Base-by-base conservation (phyloP, 176 grass and related monocot species). In the Juncus effusus region DNA sequence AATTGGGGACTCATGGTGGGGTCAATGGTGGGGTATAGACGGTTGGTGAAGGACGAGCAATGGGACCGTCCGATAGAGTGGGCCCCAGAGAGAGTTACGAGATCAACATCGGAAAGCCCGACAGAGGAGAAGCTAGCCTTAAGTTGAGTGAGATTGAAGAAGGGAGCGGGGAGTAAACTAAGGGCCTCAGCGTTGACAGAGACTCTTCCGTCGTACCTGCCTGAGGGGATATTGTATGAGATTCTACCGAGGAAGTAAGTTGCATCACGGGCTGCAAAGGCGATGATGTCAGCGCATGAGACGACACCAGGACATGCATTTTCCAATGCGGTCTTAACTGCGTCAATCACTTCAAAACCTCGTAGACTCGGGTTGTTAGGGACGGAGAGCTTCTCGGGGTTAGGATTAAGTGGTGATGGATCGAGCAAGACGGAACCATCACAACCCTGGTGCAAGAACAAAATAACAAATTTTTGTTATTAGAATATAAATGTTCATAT, bases 11-110 rank as follows among this genome's bases (percentile, higher is more conserved):
- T 36, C 68, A 81, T 71, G 4, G 78, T 74, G 3, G 62, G 74
- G 67, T 81, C 78, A 50, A 62, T 51, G 55, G 13, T 28, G n/a
- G 73, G 16, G 73, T 40, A 40, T 2, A 62, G 57, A 56, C 9
- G 66, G 36, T 11, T 38, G 16, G 76, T 71, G 45, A 79, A 79
- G 10, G 76, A 79, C 2, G 76, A 71, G 76, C 76, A 79, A 56
- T 79, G 76, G 0, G 76, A 72, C 39, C 76, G 56, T 42, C 76
- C 76, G 2, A 79, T 79, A 13, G 76, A 79, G 58, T 79, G 76
- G 45, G 76, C 76, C 7, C 76, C 66, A 9, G 76, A 79, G 58
- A 79, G 76, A 13, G 65, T 54, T 3, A 82, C 65, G 54, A 82
- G 16, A 5, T 82, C 79, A 0, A 59, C 47, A 36, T 45, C 11